Percentiles rank a stretch among this genome's conserved stretches.
Evolutionary conservation across 2,329 filamentous ascomycete genomes (phyloP).

Genomic region (Elsinoe ampelina): DNA sequence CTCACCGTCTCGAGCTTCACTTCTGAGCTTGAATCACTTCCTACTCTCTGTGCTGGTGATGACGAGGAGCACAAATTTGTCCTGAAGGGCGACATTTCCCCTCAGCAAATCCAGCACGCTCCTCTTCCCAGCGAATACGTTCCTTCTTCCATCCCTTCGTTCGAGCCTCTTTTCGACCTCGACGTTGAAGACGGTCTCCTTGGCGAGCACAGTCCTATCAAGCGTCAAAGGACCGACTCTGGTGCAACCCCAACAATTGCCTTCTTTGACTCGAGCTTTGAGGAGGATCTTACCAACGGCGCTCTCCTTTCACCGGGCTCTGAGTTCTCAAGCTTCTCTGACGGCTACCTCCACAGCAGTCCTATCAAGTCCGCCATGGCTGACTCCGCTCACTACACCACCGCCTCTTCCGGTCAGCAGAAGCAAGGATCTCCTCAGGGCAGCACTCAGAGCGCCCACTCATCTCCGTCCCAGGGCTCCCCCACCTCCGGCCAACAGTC

Average conservation of each 20-base stretch:
- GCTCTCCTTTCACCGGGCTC: slow-evolving; percentile 16
- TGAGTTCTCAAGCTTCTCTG: slow-evolving; percentile 16
- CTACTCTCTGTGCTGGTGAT: slow-evolving; percentile 52
- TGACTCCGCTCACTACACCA: slow-evolving; percentile 35
- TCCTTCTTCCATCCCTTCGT: slow-evolving; percentile 56
- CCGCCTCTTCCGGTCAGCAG: slow-evolving; percentile 36
- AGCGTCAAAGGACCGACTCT: slow-evolving; percentile 61
- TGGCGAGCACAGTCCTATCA: slow-evolving; percentile 39
- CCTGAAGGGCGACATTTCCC: slow-evolving; percentile 36
- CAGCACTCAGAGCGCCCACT: slow-evolving; percentile 29
- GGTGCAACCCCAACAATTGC: slow-evolving; percentile 57
- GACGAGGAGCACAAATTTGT: slow-evolving; percentile 31
- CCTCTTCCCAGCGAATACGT: slow-evolving; percentile 36
- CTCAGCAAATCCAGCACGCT: slow-evolving; percentile 27
- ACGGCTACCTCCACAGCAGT: slow-evolving; percentile 11
- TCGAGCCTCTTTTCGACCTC: slow-evolving; percentile 80
- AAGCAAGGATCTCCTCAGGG: slow-evolving; percentile 33
- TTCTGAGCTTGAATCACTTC: slow-evolving; percentile 56
- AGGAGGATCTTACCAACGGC: slow-evolving; percentile 46
- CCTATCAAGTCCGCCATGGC: slow-evolving; percentile 22
- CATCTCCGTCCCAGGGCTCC: slow-evolving; percentile 14
- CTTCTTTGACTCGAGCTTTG: slow-evolving; percentile 67
- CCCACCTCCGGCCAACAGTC: slow-evolving; percentile 21
- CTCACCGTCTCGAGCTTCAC: slow-evolving; percentile 58
- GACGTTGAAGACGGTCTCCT: slow-evolving; percentile 87